Base-by-base conservation (phyloP, 2,329 filamentous ascomycete genomes). In the Ophiostoma fasciatum region DNA sequence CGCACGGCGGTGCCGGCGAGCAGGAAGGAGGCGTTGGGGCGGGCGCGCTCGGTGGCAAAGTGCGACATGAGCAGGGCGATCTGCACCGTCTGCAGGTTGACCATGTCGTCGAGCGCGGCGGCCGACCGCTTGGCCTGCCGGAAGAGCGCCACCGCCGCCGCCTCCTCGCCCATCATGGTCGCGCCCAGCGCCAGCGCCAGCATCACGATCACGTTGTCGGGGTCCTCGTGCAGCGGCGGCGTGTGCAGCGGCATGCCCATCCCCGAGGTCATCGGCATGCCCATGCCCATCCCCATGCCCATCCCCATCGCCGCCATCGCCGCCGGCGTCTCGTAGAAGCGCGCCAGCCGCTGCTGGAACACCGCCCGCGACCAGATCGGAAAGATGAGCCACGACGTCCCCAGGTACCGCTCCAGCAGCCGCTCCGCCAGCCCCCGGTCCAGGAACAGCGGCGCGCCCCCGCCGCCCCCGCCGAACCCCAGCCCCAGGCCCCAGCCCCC, bases 41-140 rank as follows among this genome's bases (percentile, higher is more conserved):
- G 26, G 9, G 41, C 43, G n/a, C 39, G 33, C 30, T 45, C 43
- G 7, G 36, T 35, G 3, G 33, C 23, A 9, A 39, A 43, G 14
- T 40, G 39, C 3, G 43, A 45, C 43, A 45, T 45, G 12, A 45
- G 26, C n/a, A 45, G 27, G 8, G 39, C 31, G 18, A 45, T 45
- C 30, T 45, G 43, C 12, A 45, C 43, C 10, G 32, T 44, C 19
- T 44, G 39, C 5, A 45, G 27, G 21, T 44, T 45, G 32, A 44
- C 41, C 35, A 44, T 45, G 17, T 44, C 43, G 28, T 45, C 43
- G 6, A 45, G 37, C 9, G 21, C 33, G 7, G 37, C 33, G 3
- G 33, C 25, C 43, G 37, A 43, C 17, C 22, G 23, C 36, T 42
- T 42, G 17, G 39, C 43, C 31, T 33, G 40, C 10, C 37, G 28